phyloP scores from a whole-genome alignment of 129 eudicot genomes.

The Logfia minima region DNA sequence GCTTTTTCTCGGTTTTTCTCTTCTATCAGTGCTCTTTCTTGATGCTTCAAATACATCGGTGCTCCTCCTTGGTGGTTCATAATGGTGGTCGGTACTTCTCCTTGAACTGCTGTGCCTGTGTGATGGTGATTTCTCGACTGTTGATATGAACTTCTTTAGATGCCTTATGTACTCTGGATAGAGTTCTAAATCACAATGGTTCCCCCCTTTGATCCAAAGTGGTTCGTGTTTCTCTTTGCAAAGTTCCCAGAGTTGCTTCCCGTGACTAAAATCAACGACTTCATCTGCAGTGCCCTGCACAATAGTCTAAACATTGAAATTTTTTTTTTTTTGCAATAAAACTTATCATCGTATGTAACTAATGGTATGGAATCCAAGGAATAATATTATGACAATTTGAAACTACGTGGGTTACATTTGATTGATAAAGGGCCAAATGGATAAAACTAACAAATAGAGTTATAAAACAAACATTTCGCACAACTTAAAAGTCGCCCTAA shows the following conservation, averaged over 20 bases:
- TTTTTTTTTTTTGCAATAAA: too few relatives aligned
- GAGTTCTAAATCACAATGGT: conserved; percentile 80
- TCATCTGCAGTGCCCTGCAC: conserved; percentile 90
- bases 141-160: conserved; percentile 69
- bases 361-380: background rate
- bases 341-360: too few relatives aligned
- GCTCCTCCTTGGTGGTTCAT: conserved; percentile 73
- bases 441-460: background rate
- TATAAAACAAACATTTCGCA: background rate
- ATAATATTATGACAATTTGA: background rate
- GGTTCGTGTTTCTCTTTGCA: conserved; percentile 94
- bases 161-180: conserved; percentile 84
- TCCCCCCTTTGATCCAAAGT: conserved; percentile 87
- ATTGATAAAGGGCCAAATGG: background rate
- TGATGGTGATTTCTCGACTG: conserved; percentile 66
- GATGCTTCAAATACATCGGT: conserved; percentile 62
- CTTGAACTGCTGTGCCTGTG: conserved; percentile 59
- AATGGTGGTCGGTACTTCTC: conserved; percentile 61
- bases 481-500: background rate
- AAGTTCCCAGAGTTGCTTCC: conserved; percentile 89
- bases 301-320: background rate
- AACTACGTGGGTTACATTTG: background rate
- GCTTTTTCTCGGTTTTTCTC: conserved; percentile 81
- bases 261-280: conserved; percentile 77
- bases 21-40: conserved; percentile 67